Conservation (phyloP, 75 land plant genomes). For the Pseudotsuga menziesii region DNA sequence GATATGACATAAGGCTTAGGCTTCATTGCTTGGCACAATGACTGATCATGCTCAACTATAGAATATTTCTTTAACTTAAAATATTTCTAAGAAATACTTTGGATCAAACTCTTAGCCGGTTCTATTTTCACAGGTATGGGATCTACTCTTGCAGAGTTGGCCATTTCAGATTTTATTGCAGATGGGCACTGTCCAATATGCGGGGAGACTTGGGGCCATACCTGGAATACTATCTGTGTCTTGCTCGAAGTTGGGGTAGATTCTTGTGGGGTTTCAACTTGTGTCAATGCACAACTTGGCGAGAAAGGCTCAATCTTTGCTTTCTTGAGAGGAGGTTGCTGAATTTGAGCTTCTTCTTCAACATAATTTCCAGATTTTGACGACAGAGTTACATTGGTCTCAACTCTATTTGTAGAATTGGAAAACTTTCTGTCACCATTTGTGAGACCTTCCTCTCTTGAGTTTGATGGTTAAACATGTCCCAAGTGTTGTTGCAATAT, state of each 20-base stretch:
- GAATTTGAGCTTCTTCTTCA: constrained; percentile 22
- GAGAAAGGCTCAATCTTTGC: constrained; percentile 52
- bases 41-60: not conserved
- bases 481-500: constrained; percentile 6
- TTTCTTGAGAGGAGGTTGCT: constrained; percentile 50
- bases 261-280: constrained; percentile 13
- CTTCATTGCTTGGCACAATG: constrained; percentile 1
- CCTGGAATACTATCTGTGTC: constrained; percentile 16
- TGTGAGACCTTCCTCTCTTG: not conserved
- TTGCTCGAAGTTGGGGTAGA: constrained; percentile 13
- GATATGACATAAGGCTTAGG: not conserved
- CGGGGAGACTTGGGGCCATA: constrained; percentile 9
- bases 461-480: not conserved
- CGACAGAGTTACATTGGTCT: constrained; percentile 14
- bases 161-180: constrained; percentile 20
- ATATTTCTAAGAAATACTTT: not conserved
- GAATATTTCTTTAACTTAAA: not conserved
- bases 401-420: constrained; percentile 21
- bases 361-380: constrained; percentile 13
- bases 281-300: constrained; percentile 14
- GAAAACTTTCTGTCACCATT: constrained; percentile 16
- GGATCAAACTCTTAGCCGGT: constrained; percentile 10
- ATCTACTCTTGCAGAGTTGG: constrained; percentile 10
- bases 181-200: not conserved
- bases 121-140: constrained; percentile 23